Conservation (phyloP, 2,329 filamentous ascomycete species). For the Xylariaceae sp. region DNA sequence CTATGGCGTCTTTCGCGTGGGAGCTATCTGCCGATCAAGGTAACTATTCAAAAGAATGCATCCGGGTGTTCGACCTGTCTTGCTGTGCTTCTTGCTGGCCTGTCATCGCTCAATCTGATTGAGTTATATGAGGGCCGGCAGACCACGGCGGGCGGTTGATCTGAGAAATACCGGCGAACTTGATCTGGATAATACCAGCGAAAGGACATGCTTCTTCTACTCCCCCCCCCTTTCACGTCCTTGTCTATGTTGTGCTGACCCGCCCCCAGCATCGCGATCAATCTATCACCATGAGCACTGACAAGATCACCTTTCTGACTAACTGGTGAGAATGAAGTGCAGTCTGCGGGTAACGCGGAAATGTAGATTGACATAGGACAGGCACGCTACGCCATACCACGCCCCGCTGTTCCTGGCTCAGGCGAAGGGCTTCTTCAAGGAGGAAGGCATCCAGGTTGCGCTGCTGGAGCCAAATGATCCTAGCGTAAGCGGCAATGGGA, state of each 20-base stretch:
- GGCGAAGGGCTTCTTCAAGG: slow-evolving; percentile 74
- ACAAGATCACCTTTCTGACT: slow-evolving; percentile 84
- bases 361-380: slow-evolving; percentile 43
- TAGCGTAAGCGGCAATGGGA: slow-evolving; percentile 57
- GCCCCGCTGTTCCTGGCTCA: slow-evolving; percentile 79
- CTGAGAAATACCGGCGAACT: slow-evolving; percentile 57
- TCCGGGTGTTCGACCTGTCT: slow-evolving; percentile 22
- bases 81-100: slow-evolving; percentile 13
- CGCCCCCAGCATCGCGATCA: slow-evolving; percentile 49
- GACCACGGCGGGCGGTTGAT: slow-evolving; percentile 15
- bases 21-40: slow-evolving; percentile 23
- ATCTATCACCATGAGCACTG: slow-evolving; percentile 71
- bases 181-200: slow-evolving; percentile 89
- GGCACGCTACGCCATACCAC: slow-evolving; percentile 84
- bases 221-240: slow-evolving; percentile 46
- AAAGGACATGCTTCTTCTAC: slow-evolving; percentile 79
- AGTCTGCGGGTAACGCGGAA: slow-evolving; percentile 5
- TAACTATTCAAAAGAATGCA: slow-evolving; percentile 27
- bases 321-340: slow-evolving; percentile 68
- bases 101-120: slow-evolving; percentile 8
- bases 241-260: slow-evolving; percentile 51
- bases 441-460: slow-evolving; percentile 79
- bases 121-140: not conserved
- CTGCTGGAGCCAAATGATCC: slow-evolving; percentile 80
- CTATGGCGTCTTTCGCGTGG: slow-evolving; percentile 22